These are phyloP conservation scores for Brassica balearica DNA, from an alignment of 441 rosid species.

Conservation along the genomic window DNA sequence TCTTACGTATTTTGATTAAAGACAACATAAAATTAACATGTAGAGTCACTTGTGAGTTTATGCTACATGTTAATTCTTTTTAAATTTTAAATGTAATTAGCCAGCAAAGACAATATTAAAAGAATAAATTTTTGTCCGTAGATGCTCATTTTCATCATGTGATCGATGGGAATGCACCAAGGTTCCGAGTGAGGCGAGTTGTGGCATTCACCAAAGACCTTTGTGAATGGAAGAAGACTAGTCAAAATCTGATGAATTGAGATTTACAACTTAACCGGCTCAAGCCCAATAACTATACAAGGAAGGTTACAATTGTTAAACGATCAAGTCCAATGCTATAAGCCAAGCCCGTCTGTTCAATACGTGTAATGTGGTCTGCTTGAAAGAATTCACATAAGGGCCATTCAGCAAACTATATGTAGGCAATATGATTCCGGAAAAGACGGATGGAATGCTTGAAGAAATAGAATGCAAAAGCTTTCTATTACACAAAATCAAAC, in stretches of 20 bases:
- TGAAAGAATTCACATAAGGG: no score
- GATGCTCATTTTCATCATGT: neutral
- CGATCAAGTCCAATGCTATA: neutral
- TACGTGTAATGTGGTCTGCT: neutral
- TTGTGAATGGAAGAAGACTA: neutral
- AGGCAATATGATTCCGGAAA: no score
- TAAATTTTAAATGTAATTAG: neutral
- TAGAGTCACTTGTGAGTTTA: neutral
- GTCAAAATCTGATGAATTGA: neutral
- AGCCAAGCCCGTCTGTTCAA: neutral
- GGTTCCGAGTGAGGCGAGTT: neutral
- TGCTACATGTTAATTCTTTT: neutral
- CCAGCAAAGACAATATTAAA: neutral
- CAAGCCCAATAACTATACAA: neutral
- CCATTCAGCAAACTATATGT: no score
- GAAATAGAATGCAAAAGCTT: no score
- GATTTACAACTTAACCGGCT: neutral
- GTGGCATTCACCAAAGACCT: neutral
- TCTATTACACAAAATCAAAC: no score
- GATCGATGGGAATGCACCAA: neutral
- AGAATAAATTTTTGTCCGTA: neutral
- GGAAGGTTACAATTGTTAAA: neutral
- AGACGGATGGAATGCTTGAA: no score
- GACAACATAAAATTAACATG: neutral
- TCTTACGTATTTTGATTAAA: neutral